phyloP scores from a whole-genome alignment of 208 protist species.

The Phytomonas sp. region DNA sequence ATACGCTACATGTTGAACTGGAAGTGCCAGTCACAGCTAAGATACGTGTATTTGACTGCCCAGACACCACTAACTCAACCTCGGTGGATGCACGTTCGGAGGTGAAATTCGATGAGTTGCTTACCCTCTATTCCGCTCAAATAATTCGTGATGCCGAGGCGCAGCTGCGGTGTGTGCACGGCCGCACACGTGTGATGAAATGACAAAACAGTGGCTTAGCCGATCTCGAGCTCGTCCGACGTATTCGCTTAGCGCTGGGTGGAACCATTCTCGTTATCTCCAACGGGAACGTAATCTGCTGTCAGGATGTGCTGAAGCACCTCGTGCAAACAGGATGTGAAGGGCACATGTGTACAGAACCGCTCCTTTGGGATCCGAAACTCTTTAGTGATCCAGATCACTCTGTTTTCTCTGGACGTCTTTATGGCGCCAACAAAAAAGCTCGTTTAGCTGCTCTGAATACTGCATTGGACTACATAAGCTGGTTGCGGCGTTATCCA shows the following conservation, averaged over 20 bases:
- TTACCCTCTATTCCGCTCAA: constrained; percentile 78
- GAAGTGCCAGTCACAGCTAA: constrained; percentile 88
- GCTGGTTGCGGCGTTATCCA: constrained; percentile 34
- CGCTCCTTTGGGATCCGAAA: constrained; percentile 76
- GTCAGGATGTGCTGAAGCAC: constrained; percentile 47
- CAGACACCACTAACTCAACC: background rate
- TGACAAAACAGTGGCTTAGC: constrained; percentile 56
- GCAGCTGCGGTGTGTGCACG: constrained; percentile 80
- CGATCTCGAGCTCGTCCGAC: constrained; percentile 58
- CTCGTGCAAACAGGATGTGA: constrained; percentile 47
- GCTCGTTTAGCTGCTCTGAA: constrained; percentile 38
- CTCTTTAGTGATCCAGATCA: constrained; percentile 46
- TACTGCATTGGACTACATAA: constrained; percentile 51
- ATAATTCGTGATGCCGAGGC: constrained; percentile 82
- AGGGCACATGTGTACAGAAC: constrained; percentile 86
- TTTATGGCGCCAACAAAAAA: constrained; percentile 21
- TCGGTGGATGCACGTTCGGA: background rate
- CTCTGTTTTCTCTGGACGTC: constrained; percentile 24
- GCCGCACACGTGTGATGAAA: constrained; percentile 78
- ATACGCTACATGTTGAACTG: constrained; percentile 75
- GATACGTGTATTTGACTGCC: constrained; percentile 79
- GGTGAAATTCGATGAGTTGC: constrained; percentile 41
- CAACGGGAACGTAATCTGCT: constrained; percentile 83
- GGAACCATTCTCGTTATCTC: constrained; percentile 65
- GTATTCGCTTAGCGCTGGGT: constrained; percentile 33